Conservation (phyloP, 2,329 filamentous ascomycete genomes). For the Monilinia aucupariae region DNA sequence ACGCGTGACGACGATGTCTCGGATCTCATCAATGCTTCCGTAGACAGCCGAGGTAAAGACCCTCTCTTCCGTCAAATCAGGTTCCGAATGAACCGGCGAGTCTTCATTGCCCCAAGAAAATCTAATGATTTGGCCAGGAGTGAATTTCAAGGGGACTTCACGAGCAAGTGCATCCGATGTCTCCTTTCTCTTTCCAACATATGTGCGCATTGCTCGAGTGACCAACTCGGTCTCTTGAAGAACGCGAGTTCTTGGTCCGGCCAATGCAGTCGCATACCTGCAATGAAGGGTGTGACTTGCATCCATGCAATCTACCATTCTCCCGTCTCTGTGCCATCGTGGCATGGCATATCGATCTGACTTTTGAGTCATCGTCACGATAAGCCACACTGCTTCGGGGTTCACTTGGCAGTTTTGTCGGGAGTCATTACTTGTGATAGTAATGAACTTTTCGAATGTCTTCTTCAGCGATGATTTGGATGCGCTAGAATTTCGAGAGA, state of each 20-base stretch:
- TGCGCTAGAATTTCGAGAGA: not conserved
- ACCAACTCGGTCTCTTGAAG: conserved; percentile 7
- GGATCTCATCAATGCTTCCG: not conserved
- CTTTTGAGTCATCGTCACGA: not conserved
- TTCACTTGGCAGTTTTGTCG: not conserved
- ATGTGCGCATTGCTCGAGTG: not conserved
- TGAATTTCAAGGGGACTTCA: not conserved
- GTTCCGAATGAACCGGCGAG: conserved; percentile 17
- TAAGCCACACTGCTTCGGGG: conserved; percentile 6
- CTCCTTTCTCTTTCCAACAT: not conserved
- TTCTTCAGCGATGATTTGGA: not conserved
- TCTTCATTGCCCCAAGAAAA: conserved; percentile 17
- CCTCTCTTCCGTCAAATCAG: conserved; percentile 8
- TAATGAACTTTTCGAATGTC: not conserved
- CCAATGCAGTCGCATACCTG: conserved; percentile 1
- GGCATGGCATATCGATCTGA: not conserved
- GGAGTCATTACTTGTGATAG: not conserved
- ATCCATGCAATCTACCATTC: conserved; percentile 7
- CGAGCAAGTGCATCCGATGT: not conserved
- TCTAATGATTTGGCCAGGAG: conserved; percentile 3
- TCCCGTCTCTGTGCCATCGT: conserved; percentile 14
- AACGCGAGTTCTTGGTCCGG: conserved; percentile 11
- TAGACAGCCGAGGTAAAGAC: conserved; percentile 9
- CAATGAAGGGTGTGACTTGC: not conserved
- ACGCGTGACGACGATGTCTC: not conserved